Evolutionary conservation across 306 rosid genomes (phyloP).

Genomic region (Alnus rubra): DNA sequence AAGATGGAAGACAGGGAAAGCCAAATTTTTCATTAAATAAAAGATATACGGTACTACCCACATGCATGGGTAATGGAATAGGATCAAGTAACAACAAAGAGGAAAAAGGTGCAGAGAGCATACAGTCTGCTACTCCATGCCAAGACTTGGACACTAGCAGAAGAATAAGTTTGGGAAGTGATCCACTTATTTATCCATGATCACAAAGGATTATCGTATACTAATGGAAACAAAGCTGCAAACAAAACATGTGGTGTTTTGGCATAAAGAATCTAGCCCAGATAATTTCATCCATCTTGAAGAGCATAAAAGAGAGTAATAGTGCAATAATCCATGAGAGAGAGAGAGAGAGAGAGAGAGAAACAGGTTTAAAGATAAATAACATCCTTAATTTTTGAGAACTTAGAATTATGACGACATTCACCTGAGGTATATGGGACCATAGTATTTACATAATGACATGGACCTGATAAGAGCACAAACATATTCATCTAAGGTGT

Average conservation of each 20-base stretch:
- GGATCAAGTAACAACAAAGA: background rate
- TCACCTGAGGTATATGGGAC: background rate
- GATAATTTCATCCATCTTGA: background rate
- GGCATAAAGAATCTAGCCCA: background rate
- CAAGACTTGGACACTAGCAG: background rate
- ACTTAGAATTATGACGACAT: background rate
- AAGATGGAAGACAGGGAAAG: background rate
- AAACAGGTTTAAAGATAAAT: too few relatives aligned
- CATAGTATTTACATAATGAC: background rate
- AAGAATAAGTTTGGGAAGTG: background rate
- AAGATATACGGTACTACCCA: background rate
- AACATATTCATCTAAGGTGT: background rate
- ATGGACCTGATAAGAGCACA: background rate
- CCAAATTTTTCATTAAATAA: background rate
- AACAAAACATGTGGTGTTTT: too few relatives aligned
- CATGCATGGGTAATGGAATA: background rate
- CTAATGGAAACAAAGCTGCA: too few relatives aligned
- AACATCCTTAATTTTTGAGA: background rate
- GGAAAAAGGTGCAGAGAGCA: background rate
- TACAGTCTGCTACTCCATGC: background rate
- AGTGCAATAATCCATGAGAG: too few relatives aligned
- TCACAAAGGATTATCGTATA: too few relatives aligned
- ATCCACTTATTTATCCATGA: too few relatives aligned
- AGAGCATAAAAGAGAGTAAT: background rate
- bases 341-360: too few relatives aligned